Evolutionary conservation across 1,139 yeast genomes (phyloP).

Genomic region (Geotrichum bryndzae): DNA sequence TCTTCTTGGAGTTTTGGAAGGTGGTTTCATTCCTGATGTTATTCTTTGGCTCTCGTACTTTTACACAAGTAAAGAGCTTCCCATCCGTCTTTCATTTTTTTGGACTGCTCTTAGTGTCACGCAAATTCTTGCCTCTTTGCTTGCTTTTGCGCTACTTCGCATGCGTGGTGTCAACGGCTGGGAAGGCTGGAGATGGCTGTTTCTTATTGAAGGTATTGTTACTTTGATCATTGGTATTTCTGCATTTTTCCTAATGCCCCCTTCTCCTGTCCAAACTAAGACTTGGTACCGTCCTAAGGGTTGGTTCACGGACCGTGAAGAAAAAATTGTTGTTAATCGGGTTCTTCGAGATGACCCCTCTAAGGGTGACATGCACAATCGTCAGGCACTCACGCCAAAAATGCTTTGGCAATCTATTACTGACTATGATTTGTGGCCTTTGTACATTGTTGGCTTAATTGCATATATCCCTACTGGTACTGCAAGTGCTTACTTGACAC

Average conservation of each 20-base stretch:
- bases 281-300: conserved; percentile 48
- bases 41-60: conserved; percentile 49
- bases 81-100: conserved; percentile 45
- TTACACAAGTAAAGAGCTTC: conserved; percentile 44
- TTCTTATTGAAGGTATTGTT: conserved; percentile 49
- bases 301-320: conserved; percentile 56
- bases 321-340: conserved; percentile 54
- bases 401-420: conserved; percentile 40
- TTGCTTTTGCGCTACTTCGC: conserved; percentile 38
- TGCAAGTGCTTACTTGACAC: conserved; percentile 44
- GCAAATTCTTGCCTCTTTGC: conserved; percentile 28
- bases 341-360: conserved; percentile 59
- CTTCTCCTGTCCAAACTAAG: conserved; percentile 52
- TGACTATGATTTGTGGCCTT: conserved; percentile 55
- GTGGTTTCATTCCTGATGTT: conserved; percentile 50
- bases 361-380: conserved; percentile 61
- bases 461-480: conserved; percentile 42
- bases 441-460: conserved; percentile 46
- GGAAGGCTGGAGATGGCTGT: conserved; percentile 56
- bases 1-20: conserved; percentile 44
- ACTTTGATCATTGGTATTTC: conserved; percentile 47
- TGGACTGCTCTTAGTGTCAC: conserved; percentile 30
- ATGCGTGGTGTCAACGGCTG: conserved; percentile 44
- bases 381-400: conserved; percentile 45
- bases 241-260: conserved; percentile 49